Conservation (phyloP, 495 filamentous ascomycete genomes). For the Penicillium lagena region DNA sequence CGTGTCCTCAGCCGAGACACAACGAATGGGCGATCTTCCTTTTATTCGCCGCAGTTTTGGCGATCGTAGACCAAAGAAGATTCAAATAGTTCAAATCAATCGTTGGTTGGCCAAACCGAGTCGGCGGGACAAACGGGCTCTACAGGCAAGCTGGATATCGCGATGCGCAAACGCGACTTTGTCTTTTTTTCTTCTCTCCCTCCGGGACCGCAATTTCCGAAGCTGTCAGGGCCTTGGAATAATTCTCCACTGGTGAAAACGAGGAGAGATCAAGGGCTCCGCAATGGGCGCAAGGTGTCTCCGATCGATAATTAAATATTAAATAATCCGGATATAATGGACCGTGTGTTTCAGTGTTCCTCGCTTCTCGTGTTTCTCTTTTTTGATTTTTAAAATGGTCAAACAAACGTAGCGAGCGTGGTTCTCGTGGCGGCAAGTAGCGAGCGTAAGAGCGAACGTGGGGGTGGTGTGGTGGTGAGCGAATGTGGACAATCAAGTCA, state of each 20-base stretch:
- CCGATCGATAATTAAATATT: background rate
- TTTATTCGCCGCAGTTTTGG: background rate
- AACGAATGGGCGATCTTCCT: background rate
- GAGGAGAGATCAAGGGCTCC: background rate
- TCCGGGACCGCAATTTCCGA: background rate
- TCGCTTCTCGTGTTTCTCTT: background rate
- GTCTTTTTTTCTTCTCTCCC: no score
- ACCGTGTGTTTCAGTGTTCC: background rate
- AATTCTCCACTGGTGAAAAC: background rate
- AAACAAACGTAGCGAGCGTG: conserved; percentile 40
- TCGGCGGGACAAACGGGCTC: conserved; percentile 5
- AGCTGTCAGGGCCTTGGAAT: background rate
- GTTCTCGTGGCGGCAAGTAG: conserved; percentile 35
- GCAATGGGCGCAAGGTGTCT: background rate
- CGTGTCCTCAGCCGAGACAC: conserved; percentile 34
- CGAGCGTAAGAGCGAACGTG: conserved; percentile 42
- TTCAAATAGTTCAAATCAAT: background rate
- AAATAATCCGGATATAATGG: background rate
- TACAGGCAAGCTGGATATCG: background rate
- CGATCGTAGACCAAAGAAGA: background rate
- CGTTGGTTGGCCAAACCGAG: background rate
- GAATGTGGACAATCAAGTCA: conserved; percentile 35
- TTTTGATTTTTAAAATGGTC: conserved; percentile 7
- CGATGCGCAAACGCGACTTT: conserved; percentile 3
- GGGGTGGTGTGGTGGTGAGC: conserved; percentile 18